Evolutionary conservation across 1,139 yeast species (phyloP), one percentile per base, ranked within the genome.

Genomic region (Sugiyamaella novakii): DNA sequence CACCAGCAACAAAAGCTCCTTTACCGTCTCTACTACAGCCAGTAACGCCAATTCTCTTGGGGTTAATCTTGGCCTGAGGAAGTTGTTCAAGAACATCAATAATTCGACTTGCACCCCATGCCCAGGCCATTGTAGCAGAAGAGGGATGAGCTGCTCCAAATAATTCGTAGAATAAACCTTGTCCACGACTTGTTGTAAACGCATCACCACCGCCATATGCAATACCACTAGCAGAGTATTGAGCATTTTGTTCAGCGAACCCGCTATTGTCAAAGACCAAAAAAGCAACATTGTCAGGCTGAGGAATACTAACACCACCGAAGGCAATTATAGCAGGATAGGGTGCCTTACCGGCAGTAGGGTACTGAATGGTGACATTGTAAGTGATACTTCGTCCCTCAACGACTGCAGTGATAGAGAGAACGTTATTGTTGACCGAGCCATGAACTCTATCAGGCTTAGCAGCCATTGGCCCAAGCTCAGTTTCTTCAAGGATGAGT

Each of bases 51-150:
- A 42, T 31, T 31, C 39, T 34, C 24, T 42, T 33, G 18, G 39
- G 14, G n/a, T 33, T 42, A 27, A 42, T 42, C 19, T 42, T 42
- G 7, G 46, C 39, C 11, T 31, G 30, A n/a, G 46, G 46, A 11
- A 24, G n/a, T 12, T 17, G 14, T 19, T 42, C 46, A 12, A 42
- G 31, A 30, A 33, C 46, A 31, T 42, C 44, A n/a, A 40, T 25
- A 10, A 40, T 40, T 8, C 44, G 44, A 17, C 46, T 33, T 3
- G 29, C 46, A 11, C 38, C 46, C 46, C 46, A 42, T 14, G 46
- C 39, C 46, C 39, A 42, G 7, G 46, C 46, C 46, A 42, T 42
- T 38, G 34, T 42, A 21, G 46, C 25, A 4, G 46, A 42, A 12
- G 46, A 22, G 5, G 46, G 46, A 35, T 42, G 39, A 19, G 39